Base-by-base conservation (phyloP, 176 grass and related monocot genomes). In the Bonia amplexicaulis region DNA sequence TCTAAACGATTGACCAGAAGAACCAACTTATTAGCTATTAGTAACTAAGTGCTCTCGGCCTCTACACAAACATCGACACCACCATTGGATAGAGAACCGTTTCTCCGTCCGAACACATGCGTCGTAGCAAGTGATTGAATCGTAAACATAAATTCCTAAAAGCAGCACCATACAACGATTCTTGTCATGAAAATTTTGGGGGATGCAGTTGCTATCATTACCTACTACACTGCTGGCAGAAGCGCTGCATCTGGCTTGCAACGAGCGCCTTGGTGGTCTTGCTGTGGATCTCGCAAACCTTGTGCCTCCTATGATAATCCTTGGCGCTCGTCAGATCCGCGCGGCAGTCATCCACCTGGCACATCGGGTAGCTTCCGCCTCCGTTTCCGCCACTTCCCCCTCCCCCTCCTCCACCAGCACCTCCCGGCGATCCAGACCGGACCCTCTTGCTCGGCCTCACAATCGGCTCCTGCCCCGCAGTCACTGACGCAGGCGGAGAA, bases 171-270 rank as follows among this genome's bases (percentile, higher is more conserved):
- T 59, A 69, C 51, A 85, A 69, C 13, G 27, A 76, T 82, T 26
- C 44, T 80, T 29, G 45, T 9, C 54, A 66, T 42, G 45, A 62
- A 78, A 66, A 35, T 51, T 75, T 58, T 83, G 4, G 22, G 14
- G 40, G 25, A 66, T 13, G 61, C 33, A 53, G 63, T 46, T 37
- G 69, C 70, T 88, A 91, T 78, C 37, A 88, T 86, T 93, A 99
- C 93, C 97, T 96, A 88, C 97, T 96, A 61, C 93, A 96, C 92
- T 99, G 97, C 74, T 99, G 97, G 82, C 97, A 99, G 92, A 96
- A 96, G 57, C 93, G 92, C 91, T 99, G 93, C 86, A 96, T 94
- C 88, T 92, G 97, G 80, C 84, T 92, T 37, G 74, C 93, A 11
- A 99, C 97, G 7, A 99, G 82, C 7, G 93, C 93, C 78, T 94